phyloP scores from a whole-genome alignment of 1,284 basidiomycete genomes.

The Ganoderma leucocontextum region DNA sequence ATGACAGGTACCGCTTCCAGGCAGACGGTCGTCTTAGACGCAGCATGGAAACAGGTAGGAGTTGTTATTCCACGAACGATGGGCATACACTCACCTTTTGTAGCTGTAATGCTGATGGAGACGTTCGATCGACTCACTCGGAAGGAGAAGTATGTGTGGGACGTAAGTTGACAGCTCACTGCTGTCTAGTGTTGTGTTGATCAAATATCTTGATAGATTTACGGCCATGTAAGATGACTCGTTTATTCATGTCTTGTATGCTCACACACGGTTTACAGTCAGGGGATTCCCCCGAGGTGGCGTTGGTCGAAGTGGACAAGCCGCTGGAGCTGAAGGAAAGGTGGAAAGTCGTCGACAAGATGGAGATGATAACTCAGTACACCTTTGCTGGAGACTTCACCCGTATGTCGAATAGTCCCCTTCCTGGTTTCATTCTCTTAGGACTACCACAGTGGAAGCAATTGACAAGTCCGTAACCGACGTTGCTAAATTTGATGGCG shows the following conservation, averaged over 20 bases:
- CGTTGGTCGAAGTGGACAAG: slow-evolving; percentile 56
- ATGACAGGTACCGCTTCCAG: slow-evolving; percentile 71
- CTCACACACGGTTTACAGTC: slow-evolving; percentile 51
- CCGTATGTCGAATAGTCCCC: slow-evolving; percentile 45
- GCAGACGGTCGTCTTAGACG: slow-evolving; percentile 70
- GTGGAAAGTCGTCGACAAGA: slow-evolving; percentile 74
- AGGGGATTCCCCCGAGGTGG: slow-evolving; percentile 66
- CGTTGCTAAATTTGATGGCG: slow-evolving; percentile 68
- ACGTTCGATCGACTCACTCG: slow-evolving; percentile 66
- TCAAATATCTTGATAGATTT: slow-evolving; percentile 52
- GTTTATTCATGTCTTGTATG: not conserved
- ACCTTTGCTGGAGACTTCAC: slow-evolving; percentile 74
- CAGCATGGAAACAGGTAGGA: slow-evolving; percentile 67
- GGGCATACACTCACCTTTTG: not conserved
- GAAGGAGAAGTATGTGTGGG: slow-evolving; percentile 77
- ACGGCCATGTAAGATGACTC: slow-evolving; percentile 60
- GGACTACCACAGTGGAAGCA: slow-evolving; percentile 58
- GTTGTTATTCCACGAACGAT: slow-evolving; percentile 2
- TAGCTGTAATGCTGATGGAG: slow-evolving; percentile 77
- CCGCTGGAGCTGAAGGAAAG: slow-evolving; percentile 60
- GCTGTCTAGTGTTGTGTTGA: not conserved
- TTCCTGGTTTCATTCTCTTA: not conserved
- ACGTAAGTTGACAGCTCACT: slow-evolving; percentile 52
- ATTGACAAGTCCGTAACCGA: slow-evolving; percentile 67
- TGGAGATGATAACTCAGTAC: slow-evolving; percentile 72